Evolutionary conservation across 495 filamentous ascomycete genomes (phyloP).

Genomic region (Aspergillus ostianus): DNA sequence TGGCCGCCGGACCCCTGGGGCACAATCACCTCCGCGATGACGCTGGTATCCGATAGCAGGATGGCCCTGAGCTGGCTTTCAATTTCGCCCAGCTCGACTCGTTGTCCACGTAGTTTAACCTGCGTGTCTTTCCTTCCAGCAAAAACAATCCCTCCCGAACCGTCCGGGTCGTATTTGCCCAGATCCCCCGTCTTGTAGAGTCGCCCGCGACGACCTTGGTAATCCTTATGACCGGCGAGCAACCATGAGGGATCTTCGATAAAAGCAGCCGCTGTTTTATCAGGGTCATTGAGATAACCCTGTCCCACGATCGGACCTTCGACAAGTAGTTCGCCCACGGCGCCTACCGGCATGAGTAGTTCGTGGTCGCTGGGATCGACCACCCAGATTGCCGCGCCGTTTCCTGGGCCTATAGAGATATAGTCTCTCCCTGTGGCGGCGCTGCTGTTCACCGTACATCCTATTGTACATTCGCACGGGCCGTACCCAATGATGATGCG

Average conservation of each 20-base stretch:
- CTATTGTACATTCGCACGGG: slow-evolving; percentile 48
- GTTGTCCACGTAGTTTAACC: slow-evolving; percentile 61
- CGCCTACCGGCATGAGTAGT: slow-evolving; percentile 47
- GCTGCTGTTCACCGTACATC: slow-evolving; percentile 45
- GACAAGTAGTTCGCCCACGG: slow-evolving; percentile 53
- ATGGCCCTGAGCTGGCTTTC: slow-evolving; percentile 37
- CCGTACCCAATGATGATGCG: slow-evolving; percentile 52
- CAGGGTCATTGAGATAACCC: slow-evolving; percentile 49
- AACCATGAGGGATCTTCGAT: slow-evolving; percentile 51
- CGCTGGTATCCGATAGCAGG: slow-evolving; percentile 30
- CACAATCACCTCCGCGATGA: slow-evolving; percentile 40
- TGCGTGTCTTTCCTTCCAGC: slow-evolving; percentile 61
- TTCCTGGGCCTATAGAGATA: slow-evolving; percentile 39
- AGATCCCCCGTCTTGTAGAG: slow-evolving; percentile 54
- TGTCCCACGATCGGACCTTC: slow-evolving; percentile 53
- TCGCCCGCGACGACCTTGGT: slow-evolving; percentile 34
- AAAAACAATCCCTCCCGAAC: slow-evolving; percentile 49
- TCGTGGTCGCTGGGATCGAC: slow-evolving; percentile 46
- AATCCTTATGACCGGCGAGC: slow-evolving; percentile 32
- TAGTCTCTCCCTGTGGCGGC: slow-evolving; percentile 39
- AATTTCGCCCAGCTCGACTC: slow-evolving; percentile 60
- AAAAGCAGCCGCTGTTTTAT: slow-evolving; percentile 46
- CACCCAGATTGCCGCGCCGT: slow-evolving; percentile 45
- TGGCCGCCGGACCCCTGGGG: slow-evolving; percentile 32
- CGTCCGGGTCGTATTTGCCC: slow-evolving; percentile 55